Evolutionary conservation across 441 rosid species (phyloP).

Genomic region (Jatropha multifida): DNA sequence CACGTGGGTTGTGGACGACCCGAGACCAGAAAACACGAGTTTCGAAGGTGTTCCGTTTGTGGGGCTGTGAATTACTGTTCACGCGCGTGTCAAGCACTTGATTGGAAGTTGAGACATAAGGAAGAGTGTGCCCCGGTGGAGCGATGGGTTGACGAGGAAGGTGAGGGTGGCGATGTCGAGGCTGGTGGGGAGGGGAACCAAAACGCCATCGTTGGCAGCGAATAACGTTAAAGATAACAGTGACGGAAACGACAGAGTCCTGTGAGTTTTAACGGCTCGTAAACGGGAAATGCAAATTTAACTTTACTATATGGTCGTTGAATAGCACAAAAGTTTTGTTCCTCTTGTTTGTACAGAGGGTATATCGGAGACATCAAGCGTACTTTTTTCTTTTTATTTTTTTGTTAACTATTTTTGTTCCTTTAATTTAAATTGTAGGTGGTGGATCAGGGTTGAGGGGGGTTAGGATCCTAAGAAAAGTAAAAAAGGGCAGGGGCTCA

Average conservation of each 20-base stretch:
- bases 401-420: not conserved
- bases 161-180: conserved; percentile 40
- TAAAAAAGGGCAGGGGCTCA: not conserved
- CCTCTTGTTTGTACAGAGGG: conserved; percentile 30
- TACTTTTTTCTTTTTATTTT: not conserved
- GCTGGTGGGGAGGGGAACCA: conserved; percentile 26
- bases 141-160: conserved; percentile 60
- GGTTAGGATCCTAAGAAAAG: not conserved
- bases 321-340: conserved; percentile 26
- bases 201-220: conserved; percentile 42
- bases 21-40: conserved; percentile 90
- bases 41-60: conserved; percentile 85
- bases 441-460: not conserved
- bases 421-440: not conserved
- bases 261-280: conserved; percentile 15
- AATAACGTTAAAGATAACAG: conserved; percentile 19
- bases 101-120: conserved; percentile 89
- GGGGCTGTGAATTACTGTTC: conserved; percentile 92
- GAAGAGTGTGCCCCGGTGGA: conserved; percentile 73
- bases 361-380: conserved; percentile 26
- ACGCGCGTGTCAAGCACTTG: conserved; percentile 94
- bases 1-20: conserved; percentile 87
- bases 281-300: conserved; percentile 8
- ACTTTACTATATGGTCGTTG: conserved; percentile 19
- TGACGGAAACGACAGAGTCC: conserved; percentile 23